Conservation (phyloP, 768 basidiomycete genomes). For the Phylloporus sp. region DNA sequence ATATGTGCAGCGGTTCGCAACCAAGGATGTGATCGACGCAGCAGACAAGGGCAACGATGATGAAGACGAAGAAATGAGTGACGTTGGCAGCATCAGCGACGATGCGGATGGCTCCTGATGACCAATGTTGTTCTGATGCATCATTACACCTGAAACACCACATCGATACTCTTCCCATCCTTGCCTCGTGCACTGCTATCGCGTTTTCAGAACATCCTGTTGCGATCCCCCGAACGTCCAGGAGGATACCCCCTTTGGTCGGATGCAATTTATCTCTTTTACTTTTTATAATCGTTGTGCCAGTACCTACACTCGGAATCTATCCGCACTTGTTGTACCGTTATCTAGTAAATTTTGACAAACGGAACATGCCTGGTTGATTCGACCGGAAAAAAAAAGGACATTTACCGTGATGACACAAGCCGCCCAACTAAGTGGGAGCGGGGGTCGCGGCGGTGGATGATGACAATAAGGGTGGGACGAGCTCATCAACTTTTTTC, state of each 20-base stretch:
- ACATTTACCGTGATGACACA: not conserved
- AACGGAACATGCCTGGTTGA: slow-evolving; percentile 14
- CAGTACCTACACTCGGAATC: slow-evolving; percentile 21
- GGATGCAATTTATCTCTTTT: slow-evolving; percentile 13
- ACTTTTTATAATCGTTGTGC: slow-evolving; percentile 20
- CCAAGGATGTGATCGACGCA: slow-evolving; percentile 82
- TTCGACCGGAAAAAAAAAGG: not conserved
- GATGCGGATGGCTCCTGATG: slow-evolving; percentile 40
- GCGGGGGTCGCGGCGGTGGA: slow-evolving; percentile 26
- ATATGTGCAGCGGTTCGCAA: slow-evolving; percentile 94
- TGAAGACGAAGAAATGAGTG: slow-evolving; percentile 85
- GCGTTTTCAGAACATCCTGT: slow-evolving; percentile 13
- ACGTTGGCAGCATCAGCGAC: slow-evolving; percentile 77
- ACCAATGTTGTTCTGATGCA: not conserved
- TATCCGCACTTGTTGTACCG: slow-evolving; percentile 28
- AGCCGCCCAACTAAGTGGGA: slow-evolving; percentile 15
- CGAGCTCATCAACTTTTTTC: slow-evolving; percentile 69
- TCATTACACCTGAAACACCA: slow-evolving; percentile 7
- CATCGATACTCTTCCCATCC: slow-evolving; percentile 7
- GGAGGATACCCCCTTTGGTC: slow-evolving; percentile 26
- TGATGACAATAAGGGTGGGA: slow-evolving; percentile 38
- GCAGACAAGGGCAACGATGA: slow-evolving; percentile 55
- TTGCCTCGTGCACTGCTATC: slow-evolving; percentile 12
- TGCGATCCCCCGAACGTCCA: slow-evolving; percentile 14
- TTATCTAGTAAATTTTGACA: slow-evolving; percentile 26